These are phyloP conservation scores for Termitomyces sp. DNA, from an alignment of 768 basidiomycete species.

Conservation along the genomic window DNA sequence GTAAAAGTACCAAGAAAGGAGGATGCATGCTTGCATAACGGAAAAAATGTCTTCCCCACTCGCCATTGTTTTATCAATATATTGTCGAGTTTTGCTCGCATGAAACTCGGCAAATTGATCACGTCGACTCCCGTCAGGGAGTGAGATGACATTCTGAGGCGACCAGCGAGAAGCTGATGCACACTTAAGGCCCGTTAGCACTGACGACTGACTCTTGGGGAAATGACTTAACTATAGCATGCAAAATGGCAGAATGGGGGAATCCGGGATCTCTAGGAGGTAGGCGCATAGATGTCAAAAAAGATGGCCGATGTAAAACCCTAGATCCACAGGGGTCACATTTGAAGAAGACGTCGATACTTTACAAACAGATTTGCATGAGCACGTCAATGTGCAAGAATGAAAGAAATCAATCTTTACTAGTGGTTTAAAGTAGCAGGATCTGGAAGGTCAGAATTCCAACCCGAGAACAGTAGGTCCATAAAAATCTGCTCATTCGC, in stretches of 20 bases:
- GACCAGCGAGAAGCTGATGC: slow-evolving; percentile 82
- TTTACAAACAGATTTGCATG: slow-evolving; percentile 22
- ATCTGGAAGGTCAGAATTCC: slow-evolving; percentile 83
- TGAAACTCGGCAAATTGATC: slow-evolving; percentile 87
- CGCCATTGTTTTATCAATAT: slow-evolving; percentile 88
- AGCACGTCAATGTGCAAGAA: neutral
- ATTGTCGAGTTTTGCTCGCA: slow-evolving; percentile 79
- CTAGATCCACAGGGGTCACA: slow-evolving; percentile 84
- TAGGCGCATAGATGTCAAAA: slow-evolving; percentile 73
- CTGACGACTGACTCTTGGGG: neutral
- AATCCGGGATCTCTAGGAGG: slow-evolving; percentile 79
- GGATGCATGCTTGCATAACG: slow-evolving; percentile 81
- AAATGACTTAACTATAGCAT: slow-evolving; percentile 67
- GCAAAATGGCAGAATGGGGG: slow-evolving; percentile 84
- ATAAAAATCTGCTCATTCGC: slow-evolving; percentile 35
- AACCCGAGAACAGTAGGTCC: slow-evolving; percentile 69
- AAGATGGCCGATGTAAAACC: slow-evolving; percentile 75
- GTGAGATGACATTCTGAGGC: slow-evolving; percentile 56
- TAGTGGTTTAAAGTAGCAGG: slow-evolving; percentile 69
- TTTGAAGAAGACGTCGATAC: slow-evolving; percentile 84
- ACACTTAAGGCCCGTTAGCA: slow-evolving; percentile 40
- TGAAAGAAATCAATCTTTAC: slow-evolving; percentile 38
- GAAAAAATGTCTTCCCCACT: slow-evolving; percentile 82
- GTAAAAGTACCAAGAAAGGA: slow-evolving; percentile 89
- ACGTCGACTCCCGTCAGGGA: slow-evolving; percentile 71